Evolutionary conservation across 805 yeast genomes (phyloP).

Genomic region (Pichia rugopelliculosa): DNA sequence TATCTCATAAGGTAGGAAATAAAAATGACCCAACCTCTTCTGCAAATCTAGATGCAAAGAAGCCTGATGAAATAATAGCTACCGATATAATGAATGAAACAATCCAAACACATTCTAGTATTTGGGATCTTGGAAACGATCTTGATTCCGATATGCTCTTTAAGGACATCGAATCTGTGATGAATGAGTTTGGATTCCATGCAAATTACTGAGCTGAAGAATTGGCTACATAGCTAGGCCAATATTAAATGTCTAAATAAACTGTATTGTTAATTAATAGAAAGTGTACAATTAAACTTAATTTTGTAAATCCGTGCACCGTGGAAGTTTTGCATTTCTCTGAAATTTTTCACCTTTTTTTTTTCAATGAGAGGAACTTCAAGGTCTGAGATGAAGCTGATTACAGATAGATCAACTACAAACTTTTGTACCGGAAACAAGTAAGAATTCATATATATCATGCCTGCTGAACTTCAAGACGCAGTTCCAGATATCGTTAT

Average conservation of each 20-base stretch:
- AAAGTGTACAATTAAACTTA: too few species aligned
- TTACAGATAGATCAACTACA: background rate
- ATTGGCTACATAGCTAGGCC: too few species aligned
- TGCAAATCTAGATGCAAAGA: background rate
- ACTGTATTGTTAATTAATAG: too few species aligned
- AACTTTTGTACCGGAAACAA: background rate
- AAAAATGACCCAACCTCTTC: background rate
- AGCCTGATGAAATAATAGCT: background rate
- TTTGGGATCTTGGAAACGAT: slow-evolving; percentile 31
- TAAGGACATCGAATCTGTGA: slow-evolving; percentile 82
- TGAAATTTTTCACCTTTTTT: background rate
- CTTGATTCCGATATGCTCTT: slow-evolving; percentile 51
- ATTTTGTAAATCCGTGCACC: background rate
- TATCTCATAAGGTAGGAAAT: background rate
- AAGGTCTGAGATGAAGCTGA: background rate
- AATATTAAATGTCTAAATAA: too few species aligned
- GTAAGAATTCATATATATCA: slow-evolving; percentile 19
- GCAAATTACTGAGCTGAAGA: slow-evolving; percentile 35
- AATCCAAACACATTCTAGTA: slow-evolving; percentile 18
- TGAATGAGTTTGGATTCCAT: slow-evolving; percentile 90
- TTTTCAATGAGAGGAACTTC: background rate
- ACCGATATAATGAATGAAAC: background rate
- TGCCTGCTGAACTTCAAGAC: slow-evolving; percentile 78
- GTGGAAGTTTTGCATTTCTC: background rate
- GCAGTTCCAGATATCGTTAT: slow-evolving; percentile 81